phyloP scores from a whole-genome alignment of 768 basidiomycete species.

The Lepiota brunneoincarnata region DNA sequence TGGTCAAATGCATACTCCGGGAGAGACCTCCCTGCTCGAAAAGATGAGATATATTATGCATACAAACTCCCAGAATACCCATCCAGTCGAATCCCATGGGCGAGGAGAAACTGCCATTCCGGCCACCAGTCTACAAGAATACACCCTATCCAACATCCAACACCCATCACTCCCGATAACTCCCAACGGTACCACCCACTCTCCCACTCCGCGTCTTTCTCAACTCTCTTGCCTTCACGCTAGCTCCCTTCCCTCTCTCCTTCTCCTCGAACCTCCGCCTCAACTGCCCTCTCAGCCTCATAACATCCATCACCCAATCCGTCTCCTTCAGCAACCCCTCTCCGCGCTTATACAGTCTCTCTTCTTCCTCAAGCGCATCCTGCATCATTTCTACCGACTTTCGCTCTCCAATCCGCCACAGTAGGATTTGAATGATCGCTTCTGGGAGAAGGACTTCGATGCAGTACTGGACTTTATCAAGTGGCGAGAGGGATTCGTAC shows the following conservation, averaged over 20 bases:
- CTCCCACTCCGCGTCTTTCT: constrained; percentile 11
- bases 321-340: constrained; percentile 45
- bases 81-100: too few relatives aligned
- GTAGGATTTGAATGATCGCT: constrained; percentile 65
- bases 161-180: constrained; percentile 5
- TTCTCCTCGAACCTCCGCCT: constrained; percentile 24
- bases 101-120: too few relatives aligned
- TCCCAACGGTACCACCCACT: constrained; percentile 7
- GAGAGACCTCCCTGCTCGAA: too few relatives aligned
- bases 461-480: constrained; percentile 69
- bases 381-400: constrained; percentile 43
- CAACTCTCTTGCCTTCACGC: constrained; percentile 9
- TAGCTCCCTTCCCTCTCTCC: constrained; percentile 9
- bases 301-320: constrained; percentile 71
- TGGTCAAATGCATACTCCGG: too few relatives aligned
- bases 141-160: too few relatives aligned
- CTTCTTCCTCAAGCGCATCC: constrained; percentile 47
- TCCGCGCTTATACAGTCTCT: constrained; percentile 48
- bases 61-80: too few relatives aligned
- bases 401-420: constrained; percentile 68
- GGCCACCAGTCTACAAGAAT: too few relatives aligned
- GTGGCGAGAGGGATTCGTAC: constrained; percentile 18
- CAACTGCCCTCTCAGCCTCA: constrained; percentile 36
- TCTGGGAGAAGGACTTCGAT: constrained; percentile 70
- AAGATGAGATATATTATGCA: too few relatives aligned